Evolutionary conservation across 371 early-diverging fungal species (phyloP).

Genomic region (Neoconidiobolus thromboides): DNA sequence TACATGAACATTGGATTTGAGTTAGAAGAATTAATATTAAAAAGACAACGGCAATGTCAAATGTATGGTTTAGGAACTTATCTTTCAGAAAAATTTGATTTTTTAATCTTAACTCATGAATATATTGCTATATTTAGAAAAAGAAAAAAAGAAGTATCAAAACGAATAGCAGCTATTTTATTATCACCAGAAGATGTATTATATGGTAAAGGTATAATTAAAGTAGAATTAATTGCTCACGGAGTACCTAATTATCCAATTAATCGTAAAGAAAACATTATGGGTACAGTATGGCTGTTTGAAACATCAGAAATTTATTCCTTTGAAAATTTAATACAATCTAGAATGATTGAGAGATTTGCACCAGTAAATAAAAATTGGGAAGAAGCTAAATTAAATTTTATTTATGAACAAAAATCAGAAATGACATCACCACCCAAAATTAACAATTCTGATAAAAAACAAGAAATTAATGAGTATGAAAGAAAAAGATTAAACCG

Average conservation of each 20-base stretch:
- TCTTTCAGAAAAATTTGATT: constrained; percentile 71
- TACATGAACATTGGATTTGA: constrained; percentile 74
- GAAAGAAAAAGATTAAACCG: constrained; percentile 34
- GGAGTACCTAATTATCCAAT: constrained; percentile 57
- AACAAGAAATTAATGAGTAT: constrained; percentile 15
- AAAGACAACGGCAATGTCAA: constrained; percentile 76
- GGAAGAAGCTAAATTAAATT: constrained; percentile 33
- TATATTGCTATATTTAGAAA: constrained; percentile 72
- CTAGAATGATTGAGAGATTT: constrained; percentile 62
- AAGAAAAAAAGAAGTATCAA: constrained; percentile 10
- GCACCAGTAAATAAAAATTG: constrained; percentile 46
- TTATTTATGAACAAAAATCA: constrained; percentile 3
- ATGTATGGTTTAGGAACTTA: constrained; percentile 79
- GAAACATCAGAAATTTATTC: constrained; percentile 25
- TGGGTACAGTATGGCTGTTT: constrained; percentile 85
- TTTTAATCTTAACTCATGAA: constrained; percentile 82
- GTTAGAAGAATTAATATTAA: constrained; percentile 68
- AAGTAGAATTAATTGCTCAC: constrained; percentile 15
- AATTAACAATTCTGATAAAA: too few relatives aligned
- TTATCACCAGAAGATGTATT: background rate
- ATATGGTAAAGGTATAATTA: background rate
- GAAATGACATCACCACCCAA: too few relatives aligned
- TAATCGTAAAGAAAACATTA: constrained; percentile 60
- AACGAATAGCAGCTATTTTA: background rate
- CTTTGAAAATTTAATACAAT: constrained; percentile 45